phyloP scores from a whole-genome alignment of 2,329 filamentous ascomycete species.

The Monilinia fructicola region DNA sequence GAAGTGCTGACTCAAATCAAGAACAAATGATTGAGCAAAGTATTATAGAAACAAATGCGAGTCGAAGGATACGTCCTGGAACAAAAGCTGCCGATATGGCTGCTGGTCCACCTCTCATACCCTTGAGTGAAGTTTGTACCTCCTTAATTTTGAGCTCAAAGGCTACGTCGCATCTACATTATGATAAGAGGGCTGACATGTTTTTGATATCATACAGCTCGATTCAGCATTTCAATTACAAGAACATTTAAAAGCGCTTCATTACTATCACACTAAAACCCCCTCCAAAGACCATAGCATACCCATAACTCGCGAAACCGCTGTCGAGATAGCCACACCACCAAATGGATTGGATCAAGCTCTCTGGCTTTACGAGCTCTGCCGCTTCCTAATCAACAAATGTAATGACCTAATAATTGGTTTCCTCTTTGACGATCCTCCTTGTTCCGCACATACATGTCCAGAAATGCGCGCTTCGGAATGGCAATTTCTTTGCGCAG shows the following conservation, averaged over 20 bases:
- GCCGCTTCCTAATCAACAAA: conserved; percentile 91
- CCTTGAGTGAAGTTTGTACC: conserved; percentile 71
- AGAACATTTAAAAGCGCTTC: conserved; percentile 91
- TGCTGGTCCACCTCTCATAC: conserved; percentile 82
- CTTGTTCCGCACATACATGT: conserved; percentile 85
- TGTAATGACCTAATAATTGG: conserved; percentile 90
- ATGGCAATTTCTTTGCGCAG: conserved; percentile 98
- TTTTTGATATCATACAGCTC: conserved; percentile 56
- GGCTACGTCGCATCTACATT: conserved; percentile 23
- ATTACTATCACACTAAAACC: conserved; percentile 75
- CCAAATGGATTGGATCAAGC: conserved; percentile 80
- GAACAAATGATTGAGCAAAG: conserved; percentile 57
- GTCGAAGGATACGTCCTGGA: conserved; percentile 84
- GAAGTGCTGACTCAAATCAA: conserved; percentile 59
- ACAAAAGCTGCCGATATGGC: conserved; percentile 93
- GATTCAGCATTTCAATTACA: conserved; percentile 97
- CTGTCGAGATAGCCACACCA: conserved; percentile 72
- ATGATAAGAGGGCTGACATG: conserved; percentile 29
- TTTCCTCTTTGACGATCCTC: conserved; percentile 86
- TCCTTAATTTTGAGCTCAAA: conserved; percentile 13
- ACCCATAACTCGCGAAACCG: conserved; percentile 74
- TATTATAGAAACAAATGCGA: conserved; percentile 70
- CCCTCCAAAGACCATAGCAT: conserved; percentile 56
- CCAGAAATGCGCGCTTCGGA: conserved; percentile 98
- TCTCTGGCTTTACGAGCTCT: conserved; percentile 97